Conservation (phyloP, 305 asterid genomes). For the Solanum chacoense region DNA sequence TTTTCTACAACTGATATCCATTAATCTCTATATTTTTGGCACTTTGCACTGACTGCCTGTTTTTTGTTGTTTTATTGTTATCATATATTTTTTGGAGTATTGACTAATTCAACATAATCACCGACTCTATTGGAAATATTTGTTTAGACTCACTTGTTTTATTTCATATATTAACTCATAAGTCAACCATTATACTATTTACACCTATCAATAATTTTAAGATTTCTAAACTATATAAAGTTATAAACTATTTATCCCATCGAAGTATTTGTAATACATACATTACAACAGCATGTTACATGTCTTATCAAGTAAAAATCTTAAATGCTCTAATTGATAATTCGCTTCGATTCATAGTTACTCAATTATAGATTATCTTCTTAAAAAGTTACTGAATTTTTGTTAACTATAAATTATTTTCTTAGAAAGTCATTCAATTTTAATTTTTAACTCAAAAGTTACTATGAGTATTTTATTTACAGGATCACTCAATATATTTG, state of each 20-base stretch:
- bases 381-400: no score
- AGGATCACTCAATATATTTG: no score
- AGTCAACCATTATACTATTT: background rate
- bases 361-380: no score
- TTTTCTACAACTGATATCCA: background rate
- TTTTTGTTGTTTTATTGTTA: background rate
- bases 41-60: background rate
- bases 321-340: background rate
- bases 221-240: background rate
- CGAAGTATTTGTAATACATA: background rate
- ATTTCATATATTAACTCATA: background rate
- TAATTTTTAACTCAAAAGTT: no score
- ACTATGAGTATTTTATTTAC: no score
- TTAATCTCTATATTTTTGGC: background rate
- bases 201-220: background rate
- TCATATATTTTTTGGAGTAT: background rate
- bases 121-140: background rate
- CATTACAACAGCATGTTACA: background rate
- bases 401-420: no score
- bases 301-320: background rate
- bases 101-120: background rate
- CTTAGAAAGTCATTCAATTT: no score
- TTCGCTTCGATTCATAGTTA: background rate
- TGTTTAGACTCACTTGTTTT: background rate
- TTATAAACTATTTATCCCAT: background rate